Evolutionary conservation across 768 basidiomycete species (phyloP), one percentile per base, ranked within the genome.

Genomic region (Tephrocybe sp.): DNA sequence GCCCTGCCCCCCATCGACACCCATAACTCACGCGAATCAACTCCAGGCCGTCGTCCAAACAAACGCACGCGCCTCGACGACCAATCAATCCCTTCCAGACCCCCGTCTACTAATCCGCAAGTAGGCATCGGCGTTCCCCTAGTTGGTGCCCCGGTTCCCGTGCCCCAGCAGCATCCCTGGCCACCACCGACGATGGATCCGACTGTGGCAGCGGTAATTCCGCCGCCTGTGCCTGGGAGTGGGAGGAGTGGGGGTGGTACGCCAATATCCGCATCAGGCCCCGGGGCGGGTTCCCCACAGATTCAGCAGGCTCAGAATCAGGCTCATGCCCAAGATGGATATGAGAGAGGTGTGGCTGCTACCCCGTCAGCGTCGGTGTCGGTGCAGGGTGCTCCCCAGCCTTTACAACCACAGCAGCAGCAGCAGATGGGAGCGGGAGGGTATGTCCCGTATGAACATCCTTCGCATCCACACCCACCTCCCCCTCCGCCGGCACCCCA

Each of bases 61-160:
- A 76, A 76, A 52, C 62, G 75, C 8, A 64, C 57, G 20, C 65
- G 72, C 22, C 63, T 67, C 32, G 71, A 74, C 41, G 61, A 59
- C 10, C 8, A 17, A 12, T 11, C 32, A 54, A 31, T 53, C 62
- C 8, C 60, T 53, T 14, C 36, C 33, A 26, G 40, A 32, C 33
- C 43, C 2, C 6, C 45, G 19, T 13, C 52, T 0, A 12, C 39
- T 30, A 11, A 48, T 16, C 56, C 7, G 10, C 49, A 32, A 11
- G 43, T 53, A 2, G 56, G 48, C 45, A 58, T 42, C 34, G 68
- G 45, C 41, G 58, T 59, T n/a, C 59, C 55, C 35, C 57, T 63
- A 5, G 19, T 47, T 1, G 51, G 48, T 31, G 44, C 8, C 33
- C 56, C 53, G 13, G 55, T 58, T 0, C 61, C 62, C 16, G 60